A percentile compares a stretch with the other conserved stretches of the same genome.
phyloP scores from a whole-genome alignment of 768 basidiomycete genomes.

The Russula vinacea region DNA sequence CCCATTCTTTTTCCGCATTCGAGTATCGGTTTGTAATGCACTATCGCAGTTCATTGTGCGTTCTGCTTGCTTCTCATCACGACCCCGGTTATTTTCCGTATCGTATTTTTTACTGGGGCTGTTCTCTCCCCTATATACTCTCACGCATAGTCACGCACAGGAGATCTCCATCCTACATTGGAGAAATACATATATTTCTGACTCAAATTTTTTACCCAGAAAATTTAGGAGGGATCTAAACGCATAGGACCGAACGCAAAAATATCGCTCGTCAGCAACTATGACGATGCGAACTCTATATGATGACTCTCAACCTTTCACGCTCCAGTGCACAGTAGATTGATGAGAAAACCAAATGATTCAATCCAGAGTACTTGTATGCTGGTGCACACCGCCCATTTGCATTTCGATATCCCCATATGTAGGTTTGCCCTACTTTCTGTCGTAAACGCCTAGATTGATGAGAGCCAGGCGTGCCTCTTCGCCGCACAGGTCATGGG shows the following conservation, averaged over 20 bases:
- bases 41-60: not conserved
- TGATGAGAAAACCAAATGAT: not conserved
- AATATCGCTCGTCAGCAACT: not conserved
- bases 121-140: not conserved
- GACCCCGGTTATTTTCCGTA: not conserved
- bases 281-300: not conserved
- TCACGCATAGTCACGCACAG: not conserved
- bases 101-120: not conserved
- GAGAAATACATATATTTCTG: constrained; percentile 1
- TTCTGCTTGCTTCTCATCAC: not conserved
- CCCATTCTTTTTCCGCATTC: not conserved
- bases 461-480: not conserved
- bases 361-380: not conserved
- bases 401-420: not conserved
- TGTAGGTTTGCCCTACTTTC: not conserved
- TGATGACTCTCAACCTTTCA: not conserved
- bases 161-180: not conserved
- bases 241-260: not conserved
- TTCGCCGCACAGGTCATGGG: not conserved
- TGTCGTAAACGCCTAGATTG: not conserved
- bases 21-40: not conserved
- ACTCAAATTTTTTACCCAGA: not conserved
- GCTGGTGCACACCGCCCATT: constrained; percentile 1
- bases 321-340: not conserved
- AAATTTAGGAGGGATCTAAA: not conserved